These are phyloP conservation scores for Geotrichum phurueaensis DNA, from an alignment of 1,139 yeast genomes.

Conservation along the genomic window DNA sequence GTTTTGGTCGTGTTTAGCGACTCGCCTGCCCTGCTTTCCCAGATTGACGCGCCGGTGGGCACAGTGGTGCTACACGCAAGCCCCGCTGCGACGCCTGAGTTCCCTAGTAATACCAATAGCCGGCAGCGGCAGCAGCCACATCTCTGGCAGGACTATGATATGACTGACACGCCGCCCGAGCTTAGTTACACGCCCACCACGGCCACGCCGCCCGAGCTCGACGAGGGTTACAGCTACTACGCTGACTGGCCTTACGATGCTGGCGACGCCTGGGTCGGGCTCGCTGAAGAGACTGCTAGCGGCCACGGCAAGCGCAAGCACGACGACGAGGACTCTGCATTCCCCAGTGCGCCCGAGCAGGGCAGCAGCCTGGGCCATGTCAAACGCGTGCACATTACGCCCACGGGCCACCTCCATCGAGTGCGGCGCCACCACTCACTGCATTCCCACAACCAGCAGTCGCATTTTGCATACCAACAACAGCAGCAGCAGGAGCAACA, in stretches of 20 bases:
- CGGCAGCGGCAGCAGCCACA: neutral
- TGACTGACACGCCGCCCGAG: neutral
- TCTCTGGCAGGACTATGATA: neutral
- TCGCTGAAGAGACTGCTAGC: no score
- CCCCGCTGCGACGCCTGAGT: neutral
- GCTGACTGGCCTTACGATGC: neutral
- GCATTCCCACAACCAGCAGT: neutral
- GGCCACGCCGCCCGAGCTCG: neutral
- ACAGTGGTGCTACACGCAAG: neutral
- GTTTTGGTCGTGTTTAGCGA: neutral
- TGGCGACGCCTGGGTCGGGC: neutral
- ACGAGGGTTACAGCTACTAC: neutral
- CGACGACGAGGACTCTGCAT: neutral
- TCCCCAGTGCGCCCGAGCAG: neutral
- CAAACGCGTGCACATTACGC: neutral
- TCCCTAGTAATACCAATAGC: neutral
- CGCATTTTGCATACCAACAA: neutral
- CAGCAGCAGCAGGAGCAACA: neutral
- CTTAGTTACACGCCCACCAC: neutral
- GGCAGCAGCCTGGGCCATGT: neutral
- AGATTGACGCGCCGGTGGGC: neutral
- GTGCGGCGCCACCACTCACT: neutral
- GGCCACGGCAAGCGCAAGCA: neutral
- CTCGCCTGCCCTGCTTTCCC: neutral
- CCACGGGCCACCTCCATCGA: neutral